Evolutionary conservation across 2,329 filamentous ascomycete species (phyloP), one percentile per base, ranked within the genome.

Genomic region (Aspergillus clavatus): DNA sequence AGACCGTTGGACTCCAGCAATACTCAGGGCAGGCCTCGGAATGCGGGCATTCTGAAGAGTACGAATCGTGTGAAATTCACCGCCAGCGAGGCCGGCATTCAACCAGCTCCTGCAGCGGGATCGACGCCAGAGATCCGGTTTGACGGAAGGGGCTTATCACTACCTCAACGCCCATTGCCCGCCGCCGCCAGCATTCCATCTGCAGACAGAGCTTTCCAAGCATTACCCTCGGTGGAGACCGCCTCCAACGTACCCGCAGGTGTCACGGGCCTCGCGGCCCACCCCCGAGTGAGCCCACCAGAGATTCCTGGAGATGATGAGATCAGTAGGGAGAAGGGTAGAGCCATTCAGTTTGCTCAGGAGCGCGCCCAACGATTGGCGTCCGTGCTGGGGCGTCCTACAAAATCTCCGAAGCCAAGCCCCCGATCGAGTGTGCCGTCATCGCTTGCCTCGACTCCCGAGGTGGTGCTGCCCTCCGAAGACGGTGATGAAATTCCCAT

Each of bases 141-240:
- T 46, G 60, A 65, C 48, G 50, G 49, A 57, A 64, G 60, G 61
- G 61, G 52, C 16, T 51, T 52, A 16, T 44, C 56, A 46, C 51
- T 62, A 37, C 62, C 57, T 37, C 62, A 66, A 51, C 61, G 50
- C 43, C 62, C 66, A 37, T 48, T 56, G 45, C 63, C 63, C 44
- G 59, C 57, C 44, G 59, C 57, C 21, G 63, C 61, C 52, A 65
- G 51, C 65, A 68, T 68, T 68, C 64, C 65, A 47, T 48, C 50
- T 24, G 47, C 57, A 44, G 64, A 62, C 51, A 63, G 53, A 43
- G 39, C 50, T 21, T 36, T 55, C 40, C 58, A 54, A 47, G 52
- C 50, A 21, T 48, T 46, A 29, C 50, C 57, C 42, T 47, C 54
- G 54, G 55, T 59, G 48, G 59, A 59, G 45, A 55, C 54, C 42